Base-by-base conservation (phyloP, 1,139 yeast species). In the Meyerozyma smithsonii region DNA sequence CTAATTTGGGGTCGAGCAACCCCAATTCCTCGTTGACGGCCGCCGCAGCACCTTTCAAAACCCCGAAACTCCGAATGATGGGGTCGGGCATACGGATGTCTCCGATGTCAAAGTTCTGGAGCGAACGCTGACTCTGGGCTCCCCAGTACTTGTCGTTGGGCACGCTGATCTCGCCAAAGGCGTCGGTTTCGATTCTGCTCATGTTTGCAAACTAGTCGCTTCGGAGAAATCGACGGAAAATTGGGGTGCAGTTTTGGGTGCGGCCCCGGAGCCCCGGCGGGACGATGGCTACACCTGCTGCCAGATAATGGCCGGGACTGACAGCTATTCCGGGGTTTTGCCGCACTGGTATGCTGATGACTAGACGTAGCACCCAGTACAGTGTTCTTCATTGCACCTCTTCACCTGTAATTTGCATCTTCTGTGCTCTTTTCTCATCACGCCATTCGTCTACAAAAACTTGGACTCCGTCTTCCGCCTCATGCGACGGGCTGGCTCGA, bases 401-500 rank as follows among this genome's bases (percentile, higher is more conserved):
- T n/a, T n/a, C n/a, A n/a, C n/a, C n/a, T n/a, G n/a, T n/a, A n/a
- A n/a, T n/a, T n/a, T n/a, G n/a, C n/a, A n/a, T 19, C 36, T 19
- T 19, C 26, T 21, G 15, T 16, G 24, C n/a, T 19, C 15, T 18
- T 24, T 19, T n/a, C n/a, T n/a, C n/a, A n/a, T n/a, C n/a, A n/a
- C n/a, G n/a, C n/a, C n/a, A n/a, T n/a, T n/a, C n/a, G n/a, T n/a
- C 36, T 40, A 52, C 39, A 51, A 40, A 36, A 45, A 52, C 42
- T 40, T 41, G 23, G 54, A 46, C n/a, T 37, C 36, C 26, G 43
- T 39, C 20, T 45, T 44, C 37, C 45, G 39, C 42, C 42, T 44
- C 48, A 59, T 46, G 46, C 76, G 56, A 42, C 61, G 52, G 8
- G 58, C 56, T 2, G 78, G 78, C 33, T 62, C 63, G 42, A 84